Conservation (phyloP, 305 asterid genomes). For the Fraxinus latifolia region DNA sequence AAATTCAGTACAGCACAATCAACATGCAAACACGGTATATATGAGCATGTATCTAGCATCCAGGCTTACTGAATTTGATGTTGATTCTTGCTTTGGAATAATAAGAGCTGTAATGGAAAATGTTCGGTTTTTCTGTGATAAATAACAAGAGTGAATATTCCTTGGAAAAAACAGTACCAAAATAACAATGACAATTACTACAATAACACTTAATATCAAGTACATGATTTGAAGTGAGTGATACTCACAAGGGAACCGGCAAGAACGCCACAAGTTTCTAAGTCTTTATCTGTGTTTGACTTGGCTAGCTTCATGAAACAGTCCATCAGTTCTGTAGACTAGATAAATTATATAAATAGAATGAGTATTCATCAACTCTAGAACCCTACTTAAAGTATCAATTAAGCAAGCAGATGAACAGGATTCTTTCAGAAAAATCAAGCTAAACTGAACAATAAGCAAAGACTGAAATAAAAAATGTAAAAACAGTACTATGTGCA, state of each 20-base stretch:
- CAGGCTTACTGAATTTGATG: constrained; percentile 79
- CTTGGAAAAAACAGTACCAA: constrained; percentile 11
- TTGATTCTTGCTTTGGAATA: constrained; percentile 94
- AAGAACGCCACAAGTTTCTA: constrained; percentile 94
- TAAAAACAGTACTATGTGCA: constrained; percentile 67
- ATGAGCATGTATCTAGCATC: constrained; percentile 12
- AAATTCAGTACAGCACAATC: constrained; percentile 27
- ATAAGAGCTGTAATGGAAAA: constrained; percentile 85
- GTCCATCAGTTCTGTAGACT: constrained; percentile 86
- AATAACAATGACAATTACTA: constrained; percentile 20
- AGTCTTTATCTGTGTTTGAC: constrained; percentile 76
- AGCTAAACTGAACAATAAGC: neutral
- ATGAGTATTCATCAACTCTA: constrained; percentile 18
- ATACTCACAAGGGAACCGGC: constrained; percentile 88
- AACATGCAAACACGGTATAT: constrained; percentile 8
- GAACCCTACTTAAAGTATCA: constrained; percentile 14
- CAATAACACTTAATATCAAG: constrained; percentile 17
- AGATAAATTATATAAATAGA: constrained; percentile 28
- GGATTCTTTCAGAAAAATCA: constrained; percentile 3
- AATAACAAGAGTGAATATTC: constrained; percentile 21
- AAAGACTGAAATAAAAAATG: constrained; percentile 1
- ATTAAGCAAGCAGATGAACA: neutral
- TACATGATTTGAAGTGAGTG: constrained; percentile 11
- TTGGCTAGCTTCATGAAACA: constrained; percentile 87
- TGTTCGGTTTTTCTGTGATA: constrained; percentile 67